These are phyloP conservation scores for Leccinum proliferum DNA, from an alignment of 1,284 basidiomycete species.

Conservation along the genomic window DNA sequence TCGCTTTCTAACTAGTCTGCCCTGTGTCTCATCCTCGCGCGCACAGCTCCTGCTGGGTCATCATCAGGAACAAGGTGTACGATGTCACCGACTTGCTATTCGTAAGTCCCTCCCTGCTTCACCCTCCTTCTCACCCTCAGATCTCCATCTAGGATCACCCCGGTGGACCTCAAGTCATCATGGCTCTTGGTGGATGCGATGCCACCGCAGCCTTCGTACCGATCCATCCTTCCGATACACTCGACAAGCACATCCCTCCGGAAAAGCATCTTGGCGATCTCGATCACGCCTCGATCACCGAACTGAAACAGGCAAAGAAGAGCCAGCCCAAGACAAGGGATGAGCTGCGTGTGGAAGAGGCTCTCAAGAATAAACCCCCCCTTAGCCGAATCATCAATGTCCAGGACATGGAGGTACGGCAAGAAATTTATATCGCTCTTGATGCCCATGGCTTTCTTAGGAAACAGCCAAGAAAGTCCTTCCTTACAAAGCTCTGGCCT, in stretches of 20 bases:
- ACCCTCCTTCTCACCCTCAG: neutral
- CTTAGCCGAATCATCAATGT: conserved; percentile 67
- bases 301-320: conserved; percentile 36
- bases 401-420: conserved; percentile 68
- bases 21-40: neutral
- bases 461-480: conserved; percentile 59
- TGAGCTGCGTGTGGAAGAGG: conserved; percentile 61
- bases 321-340: conserved; percentile 58
- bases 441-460: conserved; percentile 28
- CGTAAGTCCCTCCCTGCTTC: conserved; percentile 32
- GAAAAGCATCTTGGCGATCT: conserved; percentile 72
- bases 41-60: conserved; percentile 81
- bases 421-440: neutral
- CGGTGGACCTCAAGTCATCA: conserved; percentile 72
- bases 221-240: conserved; percentile 68
- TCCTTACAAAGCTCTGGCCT: conserved; percentile 71
- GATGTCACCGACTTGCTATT: conserved; percentile 84
- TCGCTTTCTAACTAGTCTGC: neutral
- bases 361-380: conserved; percentile 56
- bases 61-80: conserved; percentile 73
- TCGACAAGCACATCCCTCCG: conserved; percentile 61
- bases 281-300: conserved; percentile 44
- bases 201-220: conserved; percentile 70
- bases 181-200: conserved; percentile 77
- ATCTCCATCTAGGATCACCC: conserved; percentile 60